Evolutionary conservation across 2,329 filamentous ascomycete genomes (phyloP), one percentile per base, ranked within the genome.

Genomic region (Colletotrichum siamense): DNA sequence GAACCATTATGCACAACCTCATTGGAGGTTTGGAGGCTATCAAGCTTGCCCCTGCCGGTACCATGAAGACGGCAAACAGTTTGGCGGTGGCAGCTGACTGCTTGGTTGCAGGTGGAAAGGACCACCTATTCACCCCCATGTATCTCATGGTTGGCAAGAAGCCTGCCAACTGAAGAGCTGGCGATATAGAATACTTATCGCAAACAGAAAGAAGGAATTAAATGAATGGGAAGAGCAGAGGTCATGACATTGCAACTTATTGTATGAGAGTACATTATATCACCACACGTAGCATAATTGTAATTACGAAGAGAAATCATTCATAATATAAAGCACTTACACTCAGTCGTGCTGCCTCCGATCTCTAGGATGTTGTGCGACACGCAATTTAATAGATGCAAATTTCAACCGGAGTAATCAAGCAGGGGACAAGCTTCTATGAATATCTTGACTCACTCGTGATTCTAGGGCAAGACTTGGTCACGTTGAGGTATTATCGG

Each of bases 91-190:
- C 95, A 36, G 96, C 92, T 13, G 96, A 98, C 85, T 94, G 92
- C 81, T 89, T 99, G 68, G 96, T 98, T 26, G 95, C 95, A 64
- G 96, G 96, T 86, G 96, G 93, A 44, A 92, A 92, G 84, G 90
- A 96, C 88, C 95, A 98, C 85, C 91, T 99, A n/a, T 99, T 99
- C 87, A 99, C 96, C 2, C 96, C 96, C 73, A 99, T 99, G 96
- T 98, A 98, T 88, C 89, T 99, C 83, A 98, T 98, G 95, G 92
- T 98, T 76, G 96, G 92, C 77, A 93, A 95, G 87, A 98, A 98
- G 90, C 95, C 96, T 24, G 63, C 66, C 72, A 75, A 77, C 30
- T 75, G 63, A 55, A 12, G 16, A 6, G 34, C 44, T 49, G 44
- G 44, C 44, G 44, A n/a, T 49, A 49, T 49, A 49, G 18, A 49